Evolutionary conservation across 2,329 filamentous ascomycete species (phyloP).

Genomic region (Aspergillus brunneoviolaceus): DNA sequence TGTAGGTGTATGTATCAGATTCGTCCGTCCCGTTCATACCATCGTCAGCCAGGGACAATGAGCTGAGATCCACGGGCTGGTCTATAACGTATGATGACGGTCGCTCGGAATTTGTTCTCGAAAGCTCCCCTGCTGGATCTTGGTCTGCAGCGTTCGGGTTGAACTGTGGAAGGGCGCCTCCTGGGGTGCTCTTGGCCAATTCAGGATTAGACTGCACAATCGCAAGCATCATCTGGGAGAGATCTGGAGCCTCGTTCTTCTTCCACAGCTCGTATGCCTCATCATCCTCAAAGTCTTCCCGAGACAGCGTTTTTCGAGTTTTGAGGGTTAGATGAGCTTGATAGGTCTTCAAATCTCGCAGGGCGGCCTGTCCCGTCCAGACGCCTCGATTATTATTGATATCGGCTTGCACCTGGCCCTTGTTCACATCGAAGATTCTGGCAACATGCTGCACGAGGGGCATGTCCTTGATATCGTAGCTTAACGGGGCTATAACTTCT

Average conservation of each 20-base stretch:
- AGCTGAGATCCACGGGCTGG: constrained; percentile 60
- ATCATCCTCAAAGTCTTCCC: constrained; percentile 85
- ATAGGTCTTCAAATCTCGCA: constrained; percentile 90
- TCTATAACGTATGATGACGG: constrained; percentile 61
- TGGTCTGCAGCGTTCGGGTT: constrained; percentile 44
- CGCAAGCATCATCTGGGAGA: constrained; percentile 91
- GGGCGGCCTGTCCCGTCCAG: constrained; percentile 90
- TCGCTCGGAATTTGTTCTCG: constrained; percentile 47
- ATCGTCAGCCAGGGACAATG: constrained; percentile 60
- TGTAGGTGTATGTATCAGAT: constrained; percentile 75
- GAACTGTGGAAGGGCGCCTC: constrained; percentile 58
- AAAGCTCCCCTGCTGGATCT: constrained; percentile 42
- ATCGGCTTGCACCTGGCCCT: constrained; percentile 79
- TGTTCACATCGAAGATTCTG: constrained; percentile 77
- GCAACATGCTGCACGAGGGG: constrained; percentile 84
- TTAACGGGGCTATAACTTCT: constrained; percentile 79
- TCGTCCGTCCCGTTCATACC: constrained; percentile 42
- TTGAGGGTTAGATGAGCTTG: constrained; percentile 83
- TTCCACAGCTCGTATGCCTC: constrained; percentile 90
- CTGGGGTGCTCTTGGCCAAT: constrained; percentile 72
- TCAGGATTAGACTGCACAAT: constrained; percentile 84
- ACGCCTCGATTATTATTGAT: constrained; percentile 75
- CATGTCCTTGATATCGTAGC: constrained; percentile 96
- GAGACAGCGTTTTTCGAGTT: constrained; percentile 71
- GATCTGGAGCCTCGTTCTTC: constrained; percentile 78